These are phyloP conservation scores for Cytospora mali DNA, from an alignment of 2,329 filamentous ascomycete species.

Conservation along the genomic window DNA sequence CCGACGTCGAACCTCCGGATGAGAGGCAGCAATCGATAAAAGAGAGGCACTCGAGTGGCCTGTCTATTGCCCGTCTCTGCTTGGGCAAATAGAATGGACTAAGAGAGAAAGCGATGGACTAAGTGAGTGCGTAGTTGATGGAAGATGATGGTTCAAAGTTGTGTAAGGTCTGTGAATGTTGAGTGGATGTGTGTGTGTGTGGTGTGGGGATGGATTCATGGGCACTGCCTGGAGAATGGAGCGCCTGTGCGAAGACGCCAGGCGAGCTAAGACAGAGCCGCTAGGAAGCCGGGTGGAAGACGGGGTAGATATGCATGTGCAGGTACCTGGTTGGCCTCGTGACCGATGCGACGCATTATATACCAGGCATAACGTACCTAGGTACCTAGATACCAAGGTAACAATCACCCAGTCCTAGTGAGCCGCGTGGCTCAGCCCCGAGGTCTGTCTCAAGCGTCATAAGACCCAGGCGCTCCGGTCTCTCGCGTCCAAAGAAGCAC, in stretches of 20 bases:
- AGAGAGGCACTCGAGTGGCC: neutral
- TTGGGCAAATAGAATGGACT: neutral
- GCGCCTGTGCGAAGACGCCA: neutral
- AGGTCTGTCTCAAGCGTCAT: neutral
- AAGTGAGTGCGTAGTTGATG: neutral
- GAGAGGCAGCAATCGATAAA: neutral
- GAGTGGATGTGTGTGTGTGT: neutral
- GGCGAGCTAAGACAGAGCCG: neutral
- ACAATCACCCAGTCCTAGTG: neutral
- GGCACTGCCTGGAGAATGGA: neutral
- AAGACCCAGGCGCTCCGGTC: neutral
- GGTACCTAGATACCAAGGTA: too few relatives aligned
- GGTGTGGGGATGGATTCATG: neutral
- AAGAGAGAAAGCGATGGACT: neutral
- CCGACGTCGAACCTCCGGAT: neutral
- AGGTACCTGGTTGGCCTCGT: neutral
- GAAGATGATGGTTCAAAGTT: neutral
- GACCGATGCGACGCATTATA: neutral
- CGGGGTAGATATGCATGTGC: neutral
- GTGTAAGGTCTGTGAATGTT: neutral
- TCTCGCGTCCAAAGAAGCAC: neutral
- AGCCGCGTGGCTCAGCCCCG: constrained; percentile 2
- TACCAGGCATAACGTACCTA: too few relatives aligned
- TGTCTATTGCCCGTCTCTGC: neutral
- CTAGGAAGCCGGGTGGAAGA: neutral